These are phyloP conservation scores for Aureobasidium sp. DNA, from an alignment of 2,329 filamentous ascomycete species.

Conservation along the genomic window DNA sequence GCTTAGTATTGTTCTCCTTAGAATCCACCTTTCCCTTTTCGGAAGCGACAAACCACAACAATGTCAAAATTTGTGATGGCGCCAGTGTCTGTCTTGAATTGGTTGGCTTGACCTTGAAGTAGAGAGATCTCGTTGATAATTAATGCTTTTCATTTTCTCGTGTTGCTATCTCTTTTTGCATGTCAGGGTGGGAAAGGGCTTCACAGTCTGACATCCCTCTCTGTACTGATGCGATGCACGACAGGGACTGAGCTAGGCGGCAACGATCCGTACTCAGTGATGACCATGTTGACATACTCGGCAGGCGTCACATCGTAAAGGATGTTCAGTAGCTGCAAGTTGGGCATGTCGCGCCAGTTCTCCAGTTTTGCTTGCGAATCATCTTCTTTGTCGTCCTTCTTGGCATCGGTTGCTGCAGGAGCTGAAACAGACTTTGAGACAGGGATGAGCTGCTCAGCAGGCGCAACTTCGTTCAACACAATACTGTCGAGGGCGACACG, in stretches of 20 bases:
- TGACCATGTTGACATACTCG: slow-evolving; percentile 76
- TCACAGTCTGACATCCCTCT: slow-evolving; percentile 19
- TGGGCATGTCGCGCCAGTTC: slow-evolving; percentile 50
- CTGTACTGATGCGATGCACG: slow-evolving; percentile 51
- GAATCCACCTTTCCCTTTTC: neutral
- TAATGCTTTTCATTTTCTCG: slow-evolving; percentile 5
- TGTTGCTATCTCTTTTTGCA: neutral
- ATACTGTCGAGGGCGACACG: slow-evolving; percentile 86
- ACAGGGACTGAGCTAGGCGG: slow-evolving; percentile 79
- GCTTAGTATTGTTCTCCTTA: slow-evolving; percentile 10
- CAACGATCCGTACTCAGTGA: slow-evolving; percentile 83
- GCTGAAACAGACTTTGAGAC: neutral
- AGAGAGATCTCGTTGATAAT: neutral
- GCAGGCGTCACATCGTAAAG: slow-evolving; percentile 90
- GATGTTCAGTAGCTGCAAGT: slow-evolving; percentile 59
- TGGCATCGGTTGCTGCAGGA: neutral
- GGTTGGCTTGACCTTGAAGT: neutral
- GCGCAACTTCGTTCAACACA: slow-evolving; percentile 84
- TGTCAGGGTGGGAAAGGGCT: neutral
- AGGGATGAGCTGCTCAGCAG: slow-evolving; percentile 55
- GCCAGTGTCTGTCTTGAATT: neutral
- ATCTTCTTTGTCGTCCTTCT: slow-evolving; percentile 25
- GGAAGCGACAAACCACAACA: neutral
- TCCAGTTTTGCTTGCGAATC: slow-evolving; percentile 29
- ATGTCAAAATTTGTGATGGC: no score